Evolutionary conservation across 176 grass and related monocot genomes (phyloP).

Genomic region (Olyra latifolia): DNA sequence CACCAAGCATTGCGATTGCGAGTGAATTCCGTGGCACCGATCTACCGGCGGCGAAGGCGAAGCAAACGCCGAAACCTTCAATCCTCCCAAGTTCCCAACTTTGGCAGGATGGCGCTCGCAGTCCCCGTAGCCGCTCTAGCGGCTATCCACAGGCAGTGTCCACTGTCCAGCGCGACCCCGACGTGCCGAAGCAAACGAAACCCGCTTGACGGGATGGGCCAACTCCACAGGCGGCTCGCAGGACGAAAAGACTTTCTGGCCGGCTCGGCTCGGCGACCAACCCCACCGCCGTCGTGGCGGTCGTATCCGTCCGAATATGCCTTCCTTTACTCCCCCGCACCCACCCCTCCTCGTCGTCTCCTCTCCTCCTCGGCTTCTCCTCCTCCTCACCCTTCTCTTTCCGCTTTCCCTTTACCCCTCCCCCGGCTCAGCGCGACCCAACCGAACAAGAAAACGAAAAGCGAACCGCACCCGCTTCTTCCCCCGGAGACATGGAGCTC

Average conservation of each 20-base stretch:
- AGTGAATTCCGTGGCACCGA: not conserved
- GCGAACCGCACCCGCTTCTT: not conserved
- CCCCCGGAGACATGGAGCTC: slow-evolving; percentile 50
- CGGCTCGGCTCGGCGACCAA: not conserved
- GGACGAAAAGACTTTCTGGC: slow-evolving; percentile 33
- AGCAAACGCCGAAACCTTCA: not conserved
- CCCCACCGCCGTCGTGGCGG: slow-evolving; percentile 28
- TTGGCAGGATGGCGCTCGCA: not conserved
- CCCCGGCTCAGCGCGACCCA: slow-evolving; percentile 28
- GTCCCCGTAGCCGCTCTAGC: not conserved
- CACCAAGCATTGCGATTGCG: too few species aligned
- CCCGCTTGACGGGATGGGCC: slow-evolving; percentile 17
- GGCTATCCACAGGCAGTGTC: not conserved
- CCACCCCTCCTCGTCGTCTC: not conserved
- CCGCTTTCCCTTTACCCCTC: slow-evolving; percentile 6
- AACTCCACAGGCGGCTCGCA: slow-evolving; percentile 21
- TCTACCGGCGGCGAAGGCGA: not conserved
- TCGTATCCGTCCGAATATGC: slow-evolving; percentile 76
- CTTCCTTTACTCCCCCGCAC: slow-evolving; percentile 34
- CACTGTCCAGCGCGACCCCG: not conserved
- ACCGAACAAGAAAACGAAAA: slow-evolving; percentile 30
- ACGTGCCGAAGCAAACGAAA: slow-evolving; percentile 7
- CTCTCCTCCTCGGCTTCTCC: not conserved
- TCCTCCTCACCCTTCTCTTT: not conserved
- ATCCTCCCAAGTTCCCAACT: not conserved